phyloP scores from a whole-genome alignment of 2,329 filamentous ascomycete genomes.

The Aspergillus floridensis region DNA sequence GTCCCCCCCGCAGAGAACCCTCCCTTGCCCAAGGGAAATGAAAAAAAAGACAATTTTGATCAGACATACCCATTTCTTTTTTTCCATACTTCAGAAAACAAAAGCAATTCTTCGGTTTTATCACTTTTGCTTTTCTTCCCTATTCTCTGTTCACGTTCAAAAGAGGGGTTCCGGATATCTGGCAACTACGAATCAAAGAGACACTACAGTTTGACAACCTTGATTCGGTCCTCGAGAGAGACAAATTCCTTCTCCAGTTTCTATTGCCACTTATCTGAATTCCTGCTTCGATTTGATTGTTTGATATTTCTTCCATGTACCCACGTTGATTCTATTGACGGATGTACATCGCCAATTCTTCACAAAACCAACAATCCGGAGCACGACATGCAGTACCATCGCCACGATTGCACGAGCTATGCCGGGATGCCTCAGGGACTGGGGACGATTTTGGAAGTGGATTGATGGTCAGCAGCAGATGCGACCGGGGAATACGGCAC shows the following conservation, averaged over 20 bases:
- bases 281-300: conserved; percentile 39
- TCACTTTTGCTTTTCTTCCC: not conserved
- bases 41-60: conserved; percentile 52
- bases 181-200: conserved; percentile 47
- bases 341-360: conserved; percentile 8
- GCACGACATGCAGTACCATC: conserved; percentile 8
- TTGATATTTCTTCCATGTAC: conserved; percentile 37
- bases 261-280: conserved; percentile 37
- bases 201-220: not conserved
- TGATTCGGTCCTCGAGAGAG: not conserved
- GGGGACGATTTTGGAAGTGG: conserved; percentile 7
- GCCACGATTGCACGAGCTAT: conserved; percentile 15
- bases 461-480: not conserved
- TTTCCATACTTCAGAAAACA: conserved; percentile 4
- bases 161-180: conserved; percentile 76
- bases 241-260: conserved; percentile 29
- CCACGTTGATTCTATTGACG: conserved; percentile 11
- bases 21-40: conserved; percentile 47
- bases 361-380: not conserved
- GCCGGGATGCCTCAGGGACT: conserved; percentile 14
- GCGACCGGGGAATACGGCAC: not conserved
- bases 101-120: conserved; percentile 46
- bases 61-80: conserved; percentile 33
- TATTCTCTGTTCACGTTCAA: conserved; percentile 46
- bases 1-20: conserved; percentile 47